Evolutionary conservation across 129 eudicot genomes (phyloP).

Genomic region (Logfia minima): DNA sequence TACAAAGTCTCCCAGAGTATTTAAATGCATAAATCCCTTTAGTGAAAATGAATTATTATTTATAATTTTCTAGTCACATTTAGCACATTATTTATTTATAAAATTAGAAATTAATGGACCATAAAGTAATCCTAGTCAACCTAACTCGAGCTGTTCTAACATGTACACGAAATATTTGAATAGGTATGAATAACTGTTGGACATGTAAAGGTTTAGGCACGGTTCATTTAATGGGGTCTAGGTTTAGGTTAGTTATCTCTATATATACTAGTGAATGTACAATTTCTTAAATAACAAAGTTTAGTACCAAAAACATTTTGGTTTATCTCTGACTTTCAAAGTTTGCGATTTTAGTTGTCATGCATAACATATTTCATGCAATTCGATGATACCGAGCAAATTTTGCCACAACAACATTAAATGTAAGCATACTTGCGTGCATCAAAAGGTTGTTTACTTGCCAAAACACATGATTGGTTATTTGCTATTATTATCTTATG

Average conservation of each 20-base stretch:
- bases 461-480: slow-evolving; percentile 33
- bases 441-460: slow-evolving; percentile 56
- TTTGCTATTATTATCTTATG: neutral
- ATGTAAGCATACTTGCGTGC: slow-evolving; percentile 71
- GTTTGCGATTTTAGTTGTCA: slow-evolving; percentile 13
- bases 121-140: neutral
- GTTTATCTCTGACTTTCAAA: neutral
- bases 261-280: too few species aligned
- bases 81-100: neutral
- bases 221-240: too few species aligned
- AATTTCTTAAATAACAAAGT: too few species aligned
- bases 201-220: too few species aligned
- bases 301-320: too few species aligned
- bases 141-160: neutral
- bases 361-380: slow-evolving; percentile 68
- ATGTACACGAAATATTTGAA: neutral
- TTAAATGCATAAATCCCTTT: neutral
- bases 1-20: neutral
- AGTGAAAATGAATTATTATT: too few species aligned
- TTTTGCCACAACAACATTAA: slow-evolving; percentile 78
- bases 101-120: neutral
- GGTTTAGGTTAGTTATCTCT: too few species aligned
- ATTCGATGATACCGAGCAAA: slow-evolving; percentile 70
- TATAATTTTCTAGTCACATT: too few species aligned
- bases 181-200: slow-evolving; percentile 41